Conservation (phyloP, 2,329 filamentous ascomycete species). For the Aureobasidium sp. region DNA sequence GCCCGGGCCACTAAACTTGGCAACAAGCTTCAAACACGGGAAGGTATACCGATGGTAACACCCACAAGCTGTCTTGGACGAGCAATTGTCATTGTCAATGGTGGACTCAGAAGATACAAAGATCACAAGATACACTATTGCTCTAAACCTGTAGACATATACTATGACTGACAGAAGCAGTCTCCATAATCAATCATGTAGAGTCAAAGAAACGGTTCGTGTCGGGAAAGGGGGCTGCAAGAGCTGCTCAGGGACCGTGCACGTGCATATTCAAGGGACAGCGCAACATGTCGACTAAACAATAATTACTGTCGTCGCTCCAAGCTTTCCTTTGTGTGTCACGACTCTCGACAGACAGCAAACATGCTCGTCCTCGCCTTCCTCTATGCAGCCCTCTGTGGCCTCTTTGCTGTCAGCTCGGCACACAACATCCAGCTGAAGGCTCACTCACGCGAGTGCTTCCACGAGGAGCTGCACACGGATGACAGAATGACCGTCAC, state of each 20-base stretch:
- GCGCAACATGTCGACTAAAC: slow-evolving; percentile 11
- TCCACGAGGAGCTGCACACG: slow-evolving; percentile 84
- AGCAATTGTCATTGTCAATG: too few relatives aligned
- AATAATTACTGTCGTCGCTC: not conserved
- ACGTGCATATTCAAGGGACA: slow-evolving; percentile 5
- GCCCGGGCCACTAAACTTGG: slow-evolving; percentile 5
- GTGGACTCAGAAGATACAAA: too few relatives aligned
- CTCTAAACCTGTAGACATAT: not conserved
- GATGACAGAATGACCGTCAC: slow-evolving; percentile 97
- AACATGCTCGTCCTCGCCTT: slow-evolving; percentile 29
- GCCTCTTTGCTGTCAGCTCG: slow-evolving; percentile 56
- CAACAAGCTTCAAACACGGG: not conserved
- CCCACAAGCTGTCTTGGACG: not conserved
- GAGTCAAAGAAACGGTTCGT: not conserved
- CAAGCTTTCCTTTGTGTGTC: not conserved
- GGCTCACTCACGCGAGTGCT: slow-evolving; percentile 92
- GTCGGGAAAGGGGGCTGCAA: slow-evolving; percentile 2
- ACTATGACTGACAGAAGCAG: not conserved
- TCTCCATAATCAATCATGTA: not conserved
- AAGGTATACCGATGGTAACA: not conserved
- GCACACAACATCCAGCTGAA: slow-evolving; percentile 96
- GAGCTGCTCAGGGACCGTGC: slow-evolving; percentile 6
- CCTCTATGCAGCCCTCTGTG: slow-evolving; percentile 41
- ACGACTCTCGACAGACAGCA: slow-evolving; percentile 11
- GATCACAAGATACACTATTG: not conserved